Evolutionary conservation across 2,329 filamentous ascomycete species (phyloP), one percentile per base, ranked within the genome.

Genomic region (Trichoderma semiorbis): DNA sequence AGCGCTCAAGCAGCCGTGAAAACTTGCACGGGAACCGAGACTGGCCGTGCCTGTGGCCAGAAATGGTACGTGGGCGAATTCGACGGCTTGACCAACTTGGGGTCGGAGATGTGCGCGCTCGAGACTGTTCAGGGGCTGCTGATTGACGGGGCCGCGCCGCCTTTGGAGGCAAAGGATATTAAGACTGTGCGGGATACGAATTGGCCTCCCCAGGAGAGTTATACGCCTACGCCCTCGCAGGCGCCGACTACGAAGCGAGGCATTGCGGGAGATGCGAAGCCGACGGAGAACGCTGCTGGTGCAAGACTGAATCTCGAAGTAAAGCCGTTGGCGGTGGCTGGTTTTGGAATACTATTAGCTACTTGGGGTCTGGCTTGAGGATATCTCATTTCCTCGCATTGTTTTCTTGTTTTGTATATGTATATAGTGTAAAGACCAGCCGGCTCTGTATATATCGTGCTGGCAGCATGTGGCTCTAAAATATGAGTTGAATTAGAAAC

Each of bases 61-160:
- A 87, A 85, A 77, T 92, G 90, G 90, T 90, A 89, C 73, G 81
- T 83, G 1, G 85, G 85, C 50, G 85, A 83, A 1, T 90, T 84
- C 73, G 90, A 92, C 75, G 85, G 84, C 47, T 82, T 79, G 28
- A 78, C 82, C 0, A 89, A 89, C 3, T 82, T 91, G 7, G 90
- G 90, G 5, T 87, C 90, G 79, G 86, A 91, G 77, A 89, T 92
- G 88, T 87, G 85, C 70, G 90, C 89, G 1, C 84, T 92, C 64
- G 90, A 91, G 80, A 84, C 85, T 1, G 83, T 92, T 18, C 89
- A 91, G 77, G 88, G 88, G 3, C 81, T 91, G 3, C 80, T 92
- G 63, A 81, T 84, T 16, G 76, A 80, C 16, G 75, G 82, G 6
- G 81, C 84, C 1, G 72, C 78, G 5, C 79, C 83, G 7, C 89